Evolutionary conservation across 169 alveolate genomes (phyloP), one percentile per base, ranked within the genome.

Genomic region (Haemoproteus tartakovskyi): DNA sequence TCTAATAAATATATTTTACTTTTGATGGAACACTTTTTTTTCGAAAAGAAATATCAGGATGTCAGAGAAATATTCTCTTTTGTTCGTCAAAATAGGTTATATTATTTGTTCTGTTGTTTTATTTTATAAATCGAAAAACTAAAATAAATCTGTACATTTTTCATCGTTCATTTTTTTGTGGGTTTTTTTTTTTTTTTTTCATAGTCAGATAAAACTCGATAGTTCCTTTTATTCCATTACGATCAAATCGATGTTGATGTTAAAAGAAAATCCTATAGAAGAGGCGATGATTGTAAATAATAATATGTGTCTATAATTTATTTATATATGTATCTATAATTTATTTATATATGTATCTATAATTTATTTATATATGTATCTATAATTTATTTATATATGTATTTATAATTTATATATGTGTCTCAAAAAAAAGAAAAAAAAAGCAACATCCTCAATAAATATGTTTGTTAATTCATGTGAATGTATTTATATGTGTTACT

Each of bases 41-140:
- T 9, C 21, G 59, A 74, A 43, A 36, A 74, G 59, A 43, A 56
- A 38, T 74, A 1, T 33, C 59, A 74, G 36, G 84, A 74, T 43
- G 84, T 74, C 22, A 60, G 84, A 36, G 84, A 74, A 74, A 56
- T 74, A 12, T 74, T 74, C 46, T 74, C 84, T 41, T 74, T 57
- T 29, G 24, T 74, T 46, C 45, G 84, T 22, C 78, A 74, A 45
- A 74, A 74, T 60, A 74, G 12, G 84, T 74, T 29, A 74, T 45
- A 60, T n/a, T n/a, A n/a, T n/a, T n/a, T n/a, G n/a, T n/a, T n/a
- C n/a, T n/a, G n/a, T n/a, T n/a, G n/a, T n/a, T n/a, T n/a, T n/a
- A n/a, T n/a, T n/a, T n/a, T n/a, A n/a, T n/a, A n/a, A n/a, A n/a
- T n/a, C n/a, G n/a, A n/a, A n/a, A n/a, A n/a, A n/a, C n/a, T n/a